Evolutionary conservation across 129 eudicot genomes (phyloP).

Genomic region (Tanacetum coccineum): DNA sequence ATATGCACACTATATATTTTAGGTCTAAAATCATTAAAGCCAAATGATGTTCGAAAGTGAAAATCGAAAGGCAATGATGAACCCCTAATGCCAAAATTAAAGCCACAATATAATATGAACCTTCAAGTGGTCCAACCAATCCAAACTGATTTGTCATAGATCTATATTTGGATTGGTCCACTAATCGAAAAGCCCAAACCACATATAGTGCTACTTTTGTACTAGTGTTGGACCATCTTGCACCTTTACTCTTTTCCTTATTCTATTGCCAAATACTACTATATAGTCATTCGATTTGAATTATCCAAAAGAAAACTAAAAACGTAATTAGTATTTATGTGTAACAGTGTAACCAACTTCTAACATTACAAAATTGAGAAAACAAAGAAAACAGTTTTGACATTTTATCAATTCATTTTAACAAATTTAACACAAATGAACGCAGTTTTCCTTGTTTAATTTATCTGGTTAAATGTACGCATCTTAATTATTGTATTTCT

Average conservation of each 20-base stretch:
- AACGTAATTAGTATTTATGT: no score
- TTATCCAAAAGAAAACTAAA: no score
- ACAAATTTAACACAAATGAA: no score
- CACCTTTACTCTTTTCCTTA: not conserved
- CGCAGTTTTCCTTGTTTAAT: no score
- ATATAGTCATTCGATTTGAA: not conserved
- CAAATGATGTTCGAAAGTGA: conserved; percentile 17
- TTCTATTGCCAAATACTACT: not conserved
- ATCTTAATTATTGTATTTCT: no score
- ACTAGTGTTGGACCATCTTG: conserved; percentile 17
- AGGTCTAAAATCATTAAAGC: conserved; percentile 14
- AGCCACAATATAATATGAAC: conserved; percentile 22
- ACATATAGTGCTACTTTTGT: conserved; percentile 1
- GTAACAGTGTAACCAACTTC: no score
- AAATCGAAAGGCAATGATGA: conserved; percentile 28
- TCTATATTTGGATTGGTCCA: conserved; percentile 28
- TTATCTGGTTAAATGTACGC: no score
- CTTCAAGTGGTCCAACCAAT: conserved; percentile 26
- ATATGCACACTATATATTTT: conserved; percentile 8
- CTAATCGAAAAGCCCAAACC: conserved; percentile 33
- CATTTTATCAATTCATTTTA: no score
- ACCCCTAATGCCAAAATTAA: conserved; percentile 30
- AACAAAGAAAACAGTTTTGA: no score
- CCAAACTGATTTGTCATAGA: conserved; percentile 23
- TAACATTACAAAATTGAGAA: no score